Base-by-base conservation (phyloP, 192 early-diverging fungal genomes). In the Gigaspora rosea region DNA sequence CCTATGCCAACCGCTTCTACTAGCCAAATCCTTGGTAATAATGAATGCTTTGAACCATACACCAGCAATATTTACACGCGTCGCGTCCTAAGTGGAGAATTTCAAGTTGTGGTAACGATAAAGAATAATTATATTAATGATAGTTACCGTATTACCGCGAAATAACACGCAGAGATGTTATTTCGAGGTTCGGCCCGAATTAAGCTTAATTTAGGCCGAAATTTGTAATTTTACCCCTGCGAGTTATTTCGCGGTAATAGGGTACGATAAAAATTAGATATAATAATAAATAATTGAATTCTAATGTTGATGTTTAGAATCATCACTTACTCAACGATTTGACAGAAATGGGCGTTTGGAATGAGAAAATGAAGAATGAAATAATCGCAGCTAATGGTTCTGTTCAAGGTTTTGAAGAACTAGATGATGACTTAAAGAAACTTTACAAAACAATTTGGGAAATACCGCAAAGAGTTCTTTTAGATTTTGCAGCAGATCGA, bases 1-100 rank as follows among this genome's bases (percentile, higher is more conserved):
- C 97, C 97, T 0, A 99, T 99, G 97, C 97, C 97, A 1, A 99
- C 97, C 0, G 97, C 97, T 2, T 95, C 94, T 10, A 99, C 97
- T 8, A 94, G 93, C 18, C 97, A 99, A 85, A 99, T 99, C 76
- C 87, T 99, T 7, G 97, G 97, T 35, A 94, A 94, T 88, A 99
- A 99, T 84, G 97, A 99, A 88, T 96, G 95, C 81, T 98, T 97
- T 78, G 97, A 93, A 84, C 93, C 92, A 12, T 95, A 93, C 74
- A 95, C 92, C 63, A 91, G 88, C 81, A 99, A 99, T 85, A 91
- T 99, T 62, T 99, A 99, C 85, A 96, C 95, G 15, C 92, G 97
- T 56, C 94, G 97, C 73, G 97, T 98, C 1, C 82, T 99, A 61
- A 92, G 95, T 32, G 97, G 97, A 47, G 97, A 99, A 85, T 99